A percentile compares a stretch with the other conserved stretches of the same genome.
phyloP scores from a whole-genome alignment of 352 stramenopile species.

The Pythium monospermum region DNA sequence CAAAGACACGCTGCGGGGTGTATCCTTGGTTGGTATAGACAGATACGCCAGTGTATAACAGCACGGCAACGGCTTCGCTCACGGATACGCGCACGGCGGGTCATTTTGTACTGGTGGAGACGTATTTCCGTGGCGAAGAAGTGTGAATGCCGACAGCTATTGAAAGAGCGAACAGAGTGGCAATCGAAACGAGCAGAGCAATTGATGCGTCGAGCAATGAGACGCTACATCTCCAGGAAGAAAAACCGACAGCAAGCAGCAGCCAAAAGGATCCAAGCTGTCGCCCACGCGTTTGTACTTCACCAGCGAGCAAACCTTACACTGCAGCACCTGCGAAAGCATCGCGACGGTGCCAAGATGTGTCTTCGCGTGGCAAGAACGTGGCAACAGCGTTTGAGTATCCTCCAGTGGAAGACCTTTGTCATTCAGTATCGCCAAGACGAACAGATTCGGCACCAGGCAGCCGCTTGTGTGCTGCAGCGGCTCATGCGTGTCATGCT shows the following conservation, averaged over 20 bases:
- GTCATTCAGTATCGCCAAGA: not conserved
- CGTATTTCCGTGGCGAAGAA: not conserved
- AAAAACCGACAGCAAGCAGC: not conserved
- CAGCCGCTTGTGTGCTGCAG: conserved; percentile 15
- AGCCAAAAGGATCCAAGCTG: not conserved
- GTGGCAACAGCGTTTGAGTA: too few relatives aligned
- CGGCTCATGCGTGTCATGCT: conserved; percentile 19
- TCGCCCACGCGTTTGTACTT: not conserved
- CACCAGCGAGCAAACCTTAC: not conserved
- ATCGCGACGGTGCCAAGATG: not conserved
- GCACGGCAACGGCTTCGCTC: not conserved
- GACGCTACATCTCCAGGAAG: not conserved
- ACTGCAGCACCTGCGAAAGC: not conserved
- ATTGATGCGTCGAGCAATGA: not conserved
- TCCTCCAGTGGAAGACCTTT: not conserved
- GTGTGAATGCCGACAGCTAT: not conserved
- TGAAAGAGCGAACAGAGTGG: not conserved
- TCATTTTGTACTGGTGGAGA: not conserved
- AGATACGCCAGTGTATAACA: too few relatives aligned
- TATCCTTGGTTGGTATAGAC: too few relatives aligned
- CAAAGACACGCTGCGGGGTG: not conserved
- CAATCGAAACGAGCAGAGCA: not conserved
- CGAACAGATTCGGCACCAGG: not conserved
- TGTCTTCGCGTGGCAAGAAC: not conserved
- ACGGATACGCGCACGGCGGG: not conserved